Conservation (phyloP, 352 stramenopile genomes). For the Globisporangium nunn region DNA sequence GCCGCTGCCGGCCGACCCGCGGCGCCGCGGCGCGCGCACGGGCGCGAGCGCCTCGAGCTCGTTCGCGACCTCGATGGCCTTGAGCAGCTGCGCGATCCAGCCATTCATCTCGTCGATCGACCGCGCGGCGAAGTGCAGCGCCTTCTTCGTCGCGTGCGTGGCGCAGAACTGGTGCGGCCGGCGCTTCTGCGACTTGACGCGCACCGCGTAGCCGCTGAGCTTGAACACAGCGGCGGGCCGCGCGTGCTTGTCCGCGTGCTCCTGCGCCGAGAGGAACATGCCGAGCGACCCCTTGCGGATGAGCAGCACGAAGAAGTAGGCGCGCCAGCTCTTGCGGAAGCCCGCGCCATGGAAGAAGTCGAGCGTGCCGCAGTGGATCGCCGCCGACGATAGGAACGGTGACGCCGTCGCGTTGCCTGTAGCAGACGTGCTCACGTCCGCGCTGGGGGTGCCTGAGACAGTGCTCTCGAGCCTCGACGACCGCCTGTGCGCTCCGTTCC, state of each 20-base stretch:
- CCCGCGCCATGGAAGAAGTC: conserved; percentile 47
- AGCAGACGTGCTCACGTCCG: neutral
- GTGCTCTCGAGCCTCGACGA: conserved; percentile 18
- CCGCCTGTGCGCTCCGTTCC: neutral
- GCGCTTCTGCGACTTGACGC: conserved; percentile 57
- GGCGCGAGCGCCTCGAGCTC: conserved; percentile 28
- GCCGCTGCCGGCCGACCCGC: neutral
- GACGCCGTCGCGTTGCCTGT: neutral
- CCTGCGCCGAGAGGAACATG: conserved; percentile 46
- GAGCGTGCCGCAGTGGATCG: conserved; percentile 12
- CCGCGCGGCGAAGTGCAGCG: conserved; percentile 42
- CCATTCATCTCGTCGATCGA: conserved; percentile 66
- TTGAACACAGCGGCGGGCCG: conserved; percentile 56
- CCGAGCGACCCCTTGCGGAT: conserved; percentile 65
- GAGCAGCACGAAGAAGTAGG: conserved; percentile 59
- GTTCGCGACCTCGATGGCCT: conserved; percentile 53
- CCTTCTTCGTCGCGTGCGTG: conserved; percentile 49
- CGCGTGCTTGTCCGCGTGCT: conserved; percentile 35
- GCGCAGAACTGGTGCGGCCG: conserved; percentile 58
- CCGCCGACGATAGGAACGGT: neutral
- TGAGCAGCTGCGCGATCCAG: conserved; percentile 55
- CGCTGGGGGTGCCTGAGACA: neutral
- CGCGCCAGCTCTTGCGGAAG: conserved; percentile 57
- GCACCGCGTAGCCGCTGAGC: conserved; percentile 57
- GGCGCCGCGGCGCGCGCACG: neutral